Percentiles rank a stretch among this genome's conserved stretches.
phyloP scores from a whole-genome alignment of 2,329 filamentous ascomycete species.

The Phialophora expanda region DNA sequence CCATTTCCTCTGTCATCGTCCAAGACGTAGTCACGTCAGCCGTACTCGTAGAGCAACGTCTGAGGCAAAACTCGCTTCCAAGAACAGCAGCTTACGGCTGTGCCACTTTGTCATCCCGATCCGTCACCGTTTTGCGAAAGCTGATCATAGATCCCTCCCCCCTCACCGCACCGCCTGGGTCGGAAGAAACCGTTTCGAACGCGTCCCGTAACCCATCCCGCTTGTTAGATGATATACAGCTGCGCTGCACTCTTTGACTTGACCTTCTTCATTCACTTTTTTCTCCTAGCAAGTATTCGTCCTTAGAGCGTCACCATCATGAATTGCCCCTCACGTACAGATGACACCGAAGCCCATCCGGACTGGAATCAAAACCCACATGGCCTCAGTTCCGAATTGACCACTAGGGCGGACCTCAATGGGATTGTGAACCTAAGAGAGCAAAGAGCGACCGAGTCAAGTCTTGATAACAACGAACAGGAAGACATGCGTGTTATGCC shows the following conservation, averaged over 20 bases:
- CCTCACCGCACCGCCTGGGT: slow-evolving; percentile 11
- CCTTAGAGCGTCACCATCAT: slow-evolving; percentile 48
- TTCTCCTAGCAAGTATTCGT: background rate
- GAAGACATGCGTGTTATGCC: slow-evolving; percentile 22
- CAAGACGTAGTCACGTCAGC: slow-evolving; percentile 1
- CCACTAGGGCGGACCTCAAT: slow-evolving; percentile 67
- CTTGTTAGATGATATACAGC: slow-evolving; percentile 8
- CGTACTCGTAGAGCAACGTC: background rate
- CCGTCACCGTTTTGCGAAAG: background rate
- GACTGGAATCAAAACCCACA: slow-evolving; percentile 68
- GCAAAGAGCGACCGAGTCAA: slow-evolving; percentile 49
- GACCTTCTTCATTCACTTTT: slow-evolving; percentile 7
- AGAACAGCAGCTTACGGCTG: slow-evolving; percentile 24
- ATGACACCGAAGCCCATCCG: slow-evolving; percentile 59
- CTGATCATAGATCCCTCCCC: slow-evolving; percentile 12
- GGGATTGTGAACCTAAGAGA: slow-evolving; percentile 63
- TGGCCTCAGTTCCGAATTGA: slow-evolving; percentile 63
- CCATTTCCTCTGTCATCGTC: background rate
- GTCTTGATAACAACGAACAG: slow-evolving; percentile 28
- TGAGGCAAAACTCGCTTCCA: slow-evolving; percentile 8
- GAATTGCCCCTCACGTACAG: slow-evolving; percentile 69
- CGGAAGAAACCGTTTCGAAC: slow-evolving; percentile 23
- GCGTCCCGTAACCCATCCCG: background rate
- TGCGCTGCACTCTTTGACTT: slow-evolving; percentile 3
- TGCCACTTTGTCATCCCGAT: slow-evolving; percentile 10